Percentiles rank a stretch among this genome's conserved stretches.
These are phyloP conservation scores for Globisporangium acanthophoron DNA, from an alignment of 352 stramenopile species.

Conservation along the genomic window DNA sequence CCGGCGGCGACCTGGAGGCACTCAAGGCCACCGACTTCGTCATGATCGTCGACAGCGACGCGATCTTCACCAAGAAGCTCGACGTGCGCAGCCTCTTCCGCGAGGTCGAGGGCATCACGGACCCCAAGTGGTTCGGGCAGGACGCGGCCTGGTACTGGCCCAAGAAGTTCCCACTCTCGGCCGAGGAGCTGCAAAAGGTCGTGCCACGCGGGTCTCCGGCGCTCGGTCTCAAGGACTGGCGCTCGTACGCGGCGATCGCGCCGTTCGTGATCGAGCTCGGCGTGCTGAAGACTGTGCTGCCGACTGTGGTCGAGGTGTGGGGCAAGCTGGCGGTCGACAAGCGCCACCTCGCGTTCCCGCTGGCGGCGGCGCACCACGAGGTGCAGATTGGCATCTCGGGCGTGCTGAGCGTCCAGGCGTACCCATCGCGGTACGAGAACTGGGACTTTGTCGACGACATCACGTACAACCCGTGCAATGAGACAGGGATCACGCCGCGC, in stretches of 20 bases:
- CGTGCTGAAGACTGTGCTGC: conserved; percentile 43
- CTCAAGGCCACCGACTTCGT: conserved; percentile 57
- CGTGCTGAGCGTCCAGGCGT: conserved; percentile 71
- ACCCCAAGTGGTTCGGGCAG: conserved; percentile 55
- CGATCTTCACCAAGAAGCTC: conserved; percentile 76
- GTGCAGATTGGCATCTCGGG: conserved; percentile 56
- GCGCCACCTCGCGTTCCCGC: conserved; percentile 56
- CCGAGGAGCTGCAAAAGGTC: conserved; percentile 27
- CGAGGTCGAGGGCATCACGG: conserved; percentile 53
- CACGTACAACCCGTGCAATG: conserved; percentile 69
- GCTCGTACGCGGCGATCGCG: conserved; percentile 59
- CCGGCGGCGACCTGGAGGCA: conserved; percentile 24
- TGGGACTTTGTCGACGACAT: conserved; percentile 85
- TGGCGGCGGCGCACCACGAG: conserved; percentile 60
- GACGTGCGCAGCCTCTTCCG: conserved; percentile 67
- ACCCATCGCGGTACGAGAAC: conserved; percentile 81
- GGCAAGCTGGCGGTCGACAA: conserved; percentile 40
- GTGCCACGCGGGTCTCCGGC: conserved; percentile 37
- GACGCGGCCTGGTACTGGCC: conserved; percentile 81
- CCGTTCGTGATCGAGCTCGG: conserved; percentile 65
- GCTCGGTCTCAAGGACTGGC: conserved; percentile 54
- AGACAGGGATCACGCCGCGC: conserved; percentile 17
- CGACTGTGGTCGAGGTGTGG: conserved; percentile 43
- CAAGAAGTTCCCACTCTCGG: conserved; percentile 32
- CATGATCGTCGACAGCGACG: conserved; percentile 76